phyloP scores from a whole-genome alignment of 805 yeast genomes.

The Yamadazyma ubonensis region DNA sequence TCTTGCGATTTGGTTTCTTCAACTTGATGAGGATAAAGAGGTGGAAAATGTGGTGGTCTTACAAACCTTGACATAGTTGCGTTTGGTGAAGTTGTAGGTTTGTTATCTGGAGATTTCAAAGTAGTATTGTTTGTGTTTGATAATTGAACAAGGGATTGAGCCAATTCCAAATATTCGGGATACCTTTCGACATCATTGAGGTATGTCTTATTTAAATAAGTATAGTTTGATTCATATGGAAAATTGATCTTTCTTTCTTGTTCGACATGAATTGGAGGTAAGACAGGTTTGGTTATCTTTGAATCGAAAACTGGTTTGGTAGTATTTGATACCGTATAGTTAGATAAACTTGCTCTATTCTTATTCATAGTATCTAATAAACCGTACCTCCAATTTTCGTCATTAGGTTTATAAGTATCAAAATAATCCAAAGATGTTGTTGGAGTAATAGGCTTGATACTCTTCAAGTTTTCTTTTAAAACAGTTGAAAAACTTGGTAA shows the following conservation, averaged over 20 bases:
- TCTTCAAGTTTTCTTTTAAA: slow-evolving; percentile 22
- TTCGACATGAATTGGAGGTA: slow-evolving; percentile 19
- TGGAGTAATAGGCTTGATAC: slow-evolving; percentile 34
- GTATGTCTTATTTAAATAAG: slow-evolving; percentile 49
- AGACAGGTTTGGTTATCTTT: slow-evolving; percentile 26
- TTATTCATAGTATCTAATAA: slow-evolving; percentile 34
- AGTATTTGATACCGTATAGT: slow-evolving; percentile 3
- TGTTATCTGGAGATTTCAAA: not conserved
- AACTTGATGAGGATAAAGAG: slow-evolving; percentile 19
- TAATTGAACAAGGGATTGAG: slow-evolving; percentile 40
- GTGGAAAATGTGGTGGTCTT: slow-evolving; percentile 13
- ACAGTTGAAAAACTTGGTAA: slow-evolving; percentile 40
- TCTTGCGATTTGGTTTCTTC: slow-evolving; percentile 1
- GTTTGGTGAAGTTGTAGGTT: not conserved
- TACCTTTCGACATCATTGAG: slow-evolving; percentile 48
- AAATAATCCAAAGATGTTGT: slow-evolving; percentile 44
- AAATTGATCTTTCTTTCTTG: slow-evolving; percentile 43
- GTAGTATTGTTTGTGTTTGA: slow-evolving; percentile 16
- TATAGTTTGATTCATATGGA: slow-evolving; percentile 54
- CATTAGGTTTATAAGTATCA: slow-evolving; percentile 46
- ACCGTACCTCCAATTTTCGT: slow-evolving; percentile 45
- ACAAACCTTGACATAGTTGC: not conserved
- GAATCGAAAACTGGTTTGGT: slow-evolving; percentile 39
- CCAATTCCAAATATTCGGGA: slow-evolving; percentile 49
- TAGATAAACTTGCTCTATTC: slow-evolving; percentile 12